Conservation (phyloP, 345 rosid species). For the Streptanthus diversifolius region DNA sequence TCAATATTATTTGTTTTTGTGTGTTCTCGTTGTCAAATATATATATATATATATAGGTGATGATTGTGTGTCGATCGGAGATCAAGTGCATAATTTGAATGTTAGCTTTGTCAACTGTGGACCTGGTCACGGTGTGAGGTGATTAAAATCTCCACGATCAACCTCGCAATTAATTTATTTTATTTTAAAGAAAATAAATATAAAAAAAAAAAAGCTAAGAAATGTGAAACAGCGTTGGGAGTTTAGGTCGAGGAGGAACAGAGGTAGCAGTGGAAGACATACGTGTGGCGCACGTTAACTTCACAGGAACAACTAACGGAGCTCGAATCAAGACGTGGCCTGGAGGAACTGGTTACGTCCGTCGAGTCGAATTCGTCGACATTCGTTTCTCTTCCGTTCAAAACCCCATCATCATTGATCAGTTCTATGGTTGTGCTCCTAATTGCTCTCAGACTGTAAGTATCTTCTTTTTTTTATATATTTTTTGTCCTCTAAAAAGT, state of each 20-base stretch:
- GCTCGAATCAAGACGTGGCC: conserved; percentile 63
- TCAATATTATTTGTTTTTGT: not conserved
- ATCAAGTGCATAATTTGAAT: conserved; percentile 15
- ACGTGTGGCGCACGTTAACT: conserved; percentile 33
- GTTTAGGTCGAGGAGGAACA: conserved; percentile 42
- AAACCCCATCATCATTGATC: conserved; percentile 52
- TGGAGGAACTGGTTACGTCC: conserved; percentile 48
- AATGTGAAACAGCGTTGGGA: conserved; percentile 44
- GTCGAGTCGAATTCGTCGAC: conserved; percentile 37
- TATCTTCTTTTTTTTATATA: not conserved
- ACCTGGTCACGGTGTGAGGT: conserved; percentile 46
- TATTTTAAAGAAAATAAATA: not conserved
- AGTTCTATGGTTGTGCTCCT: conserved; percentile 37
- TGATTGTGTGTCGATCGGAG: conserved; percentile 52
- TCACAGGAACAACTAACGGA: conserved; percentile 45
- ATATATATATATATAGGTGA: conserved; percentile 38
- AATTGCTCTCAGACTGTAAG: conserved; percentile 3
- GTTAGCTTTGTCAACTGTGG: conserved; percentile 25
- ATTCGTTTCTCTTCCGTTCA: conserved; percentile 29
- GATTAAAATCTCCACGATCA: not conserved
- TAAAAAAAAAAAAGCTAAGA: not conserved
- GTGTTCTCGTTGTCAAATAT: not conserved
- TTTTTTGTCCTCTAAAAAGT: not conserved
- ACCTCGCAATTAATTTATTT: not conserved
- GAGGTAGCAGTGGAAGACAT: conserved; percentile 36